phyloP scores from a whole-genome alignment of 2,329 filamentous ascomycete genomes.

The Apiospora hydei region DNA sequence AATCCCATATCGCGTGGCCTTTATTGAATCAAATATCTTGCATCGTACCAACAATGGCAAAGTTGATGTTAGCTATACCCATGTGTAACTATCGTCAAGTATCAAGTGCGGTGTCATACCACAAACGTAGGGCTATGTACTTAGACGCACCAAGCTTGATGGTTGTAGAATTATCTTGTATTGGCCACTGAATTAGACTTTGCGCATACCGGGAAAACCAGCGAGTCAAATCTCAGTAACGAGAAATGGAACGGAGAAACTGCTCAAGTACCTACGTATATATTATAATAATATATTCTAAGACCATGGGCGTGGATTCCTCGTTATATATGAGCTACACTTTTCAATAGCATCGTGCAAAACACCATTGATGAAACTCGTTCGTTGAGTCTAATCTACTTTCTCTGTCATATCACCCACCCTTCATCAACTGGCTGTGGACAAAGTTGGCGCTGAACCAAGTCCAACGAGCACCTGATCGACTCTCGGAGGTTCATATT shows the following conservation, averaged over 20 bases:
- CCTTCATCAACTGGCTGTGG: not conserved
- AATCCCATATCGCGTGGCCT: no score
- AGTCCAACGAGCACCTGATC: not conserved
- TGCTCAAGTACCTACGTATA: not conserved
- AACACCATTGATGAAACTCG: not conserved
- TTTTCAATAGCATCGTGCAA: not conserved
- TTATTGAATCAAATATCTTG: not conserved
- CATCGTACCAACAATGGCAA: not conserved
- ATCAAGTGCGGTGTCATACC: not conserved
- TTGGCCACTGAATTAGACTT: not conserved
- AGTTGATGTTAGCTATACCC: not conserved
- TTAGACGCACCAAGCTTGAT: no score
- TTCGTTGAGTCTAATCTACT: not conserved
- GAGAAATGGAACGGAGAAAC: not conserved
- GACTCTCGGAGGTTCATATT: not conserved
- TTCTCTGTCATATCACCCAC: not conserved
- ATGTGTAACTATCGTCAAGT: not conserved
- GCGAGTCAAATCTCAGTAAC: not conserved
- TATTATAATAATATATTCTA: no score
- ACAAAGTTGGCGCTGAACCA: no score
- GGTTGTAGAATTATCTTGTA: not conserved
- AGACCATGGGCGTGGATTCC: not conserved
- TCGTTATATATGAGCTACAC: not conserved
- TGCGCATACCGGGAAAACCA: not conserved
- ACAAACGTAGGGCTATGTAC: not conserved